A percentile compares a stretch with the other conserved stretches of the same genome.
These are phyloP conservation scores for Botrytis cinerea DNA, from an alignment of 2,329 filamentous ascomycete genomes.

Conservation along the genomic window DNA sequence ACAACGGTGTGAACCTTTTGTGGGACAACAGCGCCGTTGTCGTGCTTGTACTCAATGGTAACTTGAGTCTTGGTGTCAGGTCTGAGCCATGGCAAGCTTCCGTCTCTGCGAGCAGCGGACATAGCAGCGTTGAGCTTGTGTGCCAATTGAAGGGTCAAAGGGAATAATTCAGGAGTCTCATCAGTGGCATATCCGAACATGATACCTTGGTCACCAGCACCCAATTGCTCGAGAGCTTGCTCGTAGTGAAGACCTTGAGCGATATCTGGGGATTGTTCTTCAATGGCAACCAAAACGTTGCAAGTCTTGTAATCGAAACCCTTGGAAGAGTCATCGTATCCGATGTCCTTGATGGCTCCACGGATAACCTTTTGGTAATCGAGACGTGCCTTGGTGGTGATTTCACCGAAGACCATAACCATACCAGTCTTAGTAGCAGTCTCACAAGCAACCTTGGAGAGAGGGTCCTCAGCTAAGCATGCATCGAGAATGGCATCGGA, in stretches of 20 bases:
- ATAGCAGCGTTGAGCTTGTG: slow-evolving; percentile 98
- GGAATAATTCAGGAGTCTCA: slow-evolving; percentile 96
- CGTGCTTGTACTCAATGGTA: slow-evolving; percentile 97
- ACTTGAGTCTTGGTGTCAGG: slow-evolving; percentile 99
- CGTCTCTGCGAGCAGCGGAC: slow-evolving; percentile 84
- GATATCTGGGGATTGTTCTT: slow-evolving; percentile 98
- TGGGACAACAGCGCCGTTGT: slow-evolving; percentile 89
- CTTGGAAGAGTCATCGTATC: slow-evolving; percentile 95
- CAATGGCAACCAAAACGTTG: slow-evolving; percentile 97
- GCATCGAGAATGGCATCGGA: slow-evolving; percentile 98
- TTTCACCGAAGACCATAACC: slow-evolving; percentile 99
- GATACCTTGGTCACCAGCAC: slow-evolving; percentile 99
- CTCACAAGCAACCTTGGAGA: slow-evolving; percentile 99
- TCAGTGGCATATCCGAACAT: slow-evolving; percentile 99
- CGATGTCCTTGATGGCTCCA: slow-evolving; percentile 94
- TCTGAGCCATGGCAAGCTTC: slow-evolving; percentile 87
- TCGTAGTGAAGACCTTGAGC: slow-evolving; percentile 99
- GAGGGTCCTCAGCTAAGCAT: slow-evolving; percentile 88
- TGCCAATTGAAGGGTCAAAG: slow-evolving; percentile 87
- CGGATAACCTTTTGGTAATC: slow-evolving; percentile 99
- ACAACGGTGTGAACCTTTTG: slow-evolving; percentile 95
- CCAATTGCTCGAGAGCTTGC: slow-evolving; percentile 93
- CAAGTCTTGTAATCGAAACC: slow-evolving; percentile 99
- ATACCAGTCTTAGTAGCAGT: slow-evolving; percentile 99
- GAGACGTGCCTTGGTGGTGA: slow-evolving; percentile 91